Conservation (phyloP, 2,329 filamentous ascomycete genomes). For the Thelonectria blattea region DNA sequence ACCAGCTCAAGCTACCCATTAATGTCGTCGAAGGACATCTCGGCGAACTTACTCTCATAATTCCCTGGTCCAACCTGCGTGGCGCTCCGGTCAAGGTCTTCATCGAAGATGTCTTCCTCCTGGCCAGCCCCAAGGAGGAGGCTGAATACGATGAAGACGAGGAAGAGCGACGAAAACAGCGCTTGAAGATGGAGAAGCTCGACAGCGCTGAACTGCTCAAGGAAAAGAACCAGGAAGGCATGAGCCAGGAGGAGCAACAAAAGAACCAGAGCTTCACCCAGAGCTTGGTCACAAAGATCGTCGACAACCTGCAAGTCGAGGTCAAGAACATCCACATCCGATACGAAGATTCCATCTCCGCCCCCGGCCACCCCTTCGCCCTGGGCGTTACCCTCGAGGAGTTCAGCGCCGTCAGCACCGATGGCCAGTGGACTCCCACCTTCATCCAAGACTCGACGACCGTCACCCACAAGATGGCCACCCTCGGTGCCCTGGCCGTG, state of each 20-base stretch:
- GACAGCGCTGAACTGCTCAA: slow-evolving; percentile 95
- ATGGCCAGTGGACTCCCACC: slow-evolving; percentile 92
- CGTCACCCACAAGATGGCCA: slow-evolving; percentile 92
- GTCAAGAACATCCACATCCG: slow-evolving; percentile 98
- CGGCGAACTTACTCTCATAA: slow-evolving; percentile 87
- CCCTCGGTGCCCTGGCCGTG: slow-evolving; percentile 84
- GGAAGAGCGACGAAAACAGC: slow-evolving; percentile 82
- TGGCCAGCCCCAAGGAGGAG: slow-evolving; percentile 95
- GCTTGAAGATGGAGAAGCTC: slow-evolving; percentile 98
- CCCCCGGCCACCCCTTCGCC: slow-evolving; percentile 93
- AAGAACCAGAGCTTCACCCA: slow-evolving; percentile 98
- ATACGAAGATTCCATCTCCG: slow-evolving; percentile 96
- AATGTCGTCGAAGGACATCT: slow-evolving; percentile 97
- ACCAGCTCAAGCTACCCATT: slow-evolving; percentile 94
- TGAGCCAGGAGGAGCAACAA: slow-evolving; percentile 94
- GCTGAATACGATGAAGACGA: slow-evolving; percentile 92
- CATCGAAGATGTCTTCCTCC: slow-evolving; percentile 94
- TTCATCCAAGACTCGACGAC: slow-evolving; percentile 88
- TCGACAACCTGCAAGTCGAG: slow-evolving; percentile 96
- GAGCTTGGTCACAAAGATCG: slow-evolving; percentile 92
- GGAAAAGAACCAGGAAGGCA: slow-evolving; percentile 87
- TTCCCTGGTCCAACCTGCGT: slow-evolving; percentile 96
- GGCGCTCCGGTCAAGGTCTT: slow-evolving; percentile 93
- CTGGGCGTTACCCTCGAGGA: slow-evolving; percentile 91
- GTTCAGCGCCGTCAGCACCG: slow-evolving; percentile 95